Base-by-base conservation (phyloP, 305 asterid species). In the Ruellia speciosa region DNA sequence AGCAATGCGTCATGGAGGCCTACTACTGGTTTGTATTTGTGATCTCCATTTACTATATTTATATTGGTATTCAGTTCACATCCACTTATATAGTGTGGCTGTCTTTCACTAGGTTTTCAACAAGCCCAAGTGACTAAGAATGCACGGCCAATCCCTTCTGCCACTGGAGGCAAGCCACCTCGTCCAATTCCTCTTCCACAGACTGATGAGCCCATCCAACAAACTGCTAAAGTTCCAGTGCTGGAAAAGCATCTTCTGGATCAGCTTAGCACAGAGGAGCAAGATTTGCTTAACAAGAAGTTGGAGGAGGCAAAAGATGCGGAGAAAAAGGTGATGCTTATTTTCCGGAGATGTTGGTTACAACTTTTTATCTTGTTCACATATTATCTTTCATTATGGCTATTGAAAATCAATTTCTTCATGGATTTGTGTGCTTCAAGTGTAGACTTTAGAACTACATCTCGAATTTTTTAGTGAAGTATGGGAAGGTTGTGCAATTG, bases 231-330 rank as follows among this genome's bases (percentile, higher is more conserved):
- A 70, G 99, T 86, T 59, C 96, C 99, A 18, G 94, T 73, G 54
- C 83, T 92, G 79, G 99, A 84, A 84, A 92, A 92, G 77, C 83
- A 82, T 70, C 81, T 86, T 54, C 52, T 81, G 56, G 95, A 88
- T 69, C 99, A 92, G 75, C 95, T 92, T 59, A 88, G 97, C 77
- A 72, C 83, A 46, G 97, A 82, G 79, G 99, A 92, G 66, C 99
- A 92, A 67, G 81, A 79, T 68, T 78, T 81, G 50, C 79, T 92
- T 58, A 78, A 78, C 78, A 75, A 69, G 39, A 92, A 92, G 80
- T 77, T 92, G 56, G 86, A 82, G 81, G 99, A 86, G 63, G 97
- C 99, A 52, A 79, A 81, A 69, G 94, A 88, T 54, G 96, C 95
- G 6, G 97, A 92, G 69, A 86, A 82, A 77, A 86, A 84, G 94